Base-by-base conservation (phyloP, 1,284 basidiomycete species). In the Cryptococcus sp. region DNA sequence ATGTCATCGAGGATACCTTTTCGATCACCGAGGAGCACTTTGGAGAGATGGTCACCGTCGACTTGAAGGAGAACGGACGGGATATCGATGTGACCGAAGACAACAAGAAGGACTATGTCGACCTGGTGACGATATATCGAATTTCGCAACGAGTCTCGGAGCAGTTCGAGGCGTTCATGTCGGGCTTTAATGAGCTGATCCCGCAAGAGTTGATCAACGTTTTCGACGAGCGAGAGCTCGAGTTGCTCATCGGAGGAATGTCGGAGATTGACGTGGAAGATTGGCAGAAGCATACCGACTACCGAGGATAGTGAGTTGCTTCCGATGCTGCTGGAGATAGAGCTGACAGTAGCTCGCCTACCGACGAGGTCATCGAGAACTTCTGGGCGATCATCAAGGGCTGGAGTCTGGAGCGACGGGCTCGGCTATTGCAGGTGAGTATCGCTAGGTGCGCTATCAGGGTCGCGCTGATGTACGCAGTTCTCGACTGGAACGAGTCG, bases 41-140 rank as follows among this genome's bases (percentile, higher is more conserved):
- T 65, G 95, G 95, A 54, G 93, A 97, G 76, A 82, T 93, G 60
- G 85, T 97, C 38, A 92, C 88, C 9, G 84, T 97, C 54, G 91
- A 97, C 51, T 81, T 99, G 63, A 93, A 86, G 76, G 82, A 87
- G 16, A 84, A 82, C 41, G 95, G 95, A 28, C 84, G 80, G 53
- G 81, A 90, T 48, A 77, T 94, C 26, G 76, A 85, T 3, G 92
- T 99, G 28, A 97, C 91, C 0, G 87, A 99, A 72, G 87, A 87
- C 47, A 99, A 98, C 81, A 99, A 99, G 82, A 91, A 88, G 77
- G 95, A 98, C 62, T 99, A 98, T 63, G 92, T 98, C 50, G 90
- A 97, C 59, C 79, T 83, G 26, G 85, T 97, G 48, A 91, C 97
- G 38, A 86, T 89, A 62, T 97, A 97, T 76, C 86, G 94, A 59